These are phyloP conservation scores for Clavariopsis aquatica DNA, from an alignment of 495 filamentous ascomycete genomes.

Conservation along the genomic window DNA sequence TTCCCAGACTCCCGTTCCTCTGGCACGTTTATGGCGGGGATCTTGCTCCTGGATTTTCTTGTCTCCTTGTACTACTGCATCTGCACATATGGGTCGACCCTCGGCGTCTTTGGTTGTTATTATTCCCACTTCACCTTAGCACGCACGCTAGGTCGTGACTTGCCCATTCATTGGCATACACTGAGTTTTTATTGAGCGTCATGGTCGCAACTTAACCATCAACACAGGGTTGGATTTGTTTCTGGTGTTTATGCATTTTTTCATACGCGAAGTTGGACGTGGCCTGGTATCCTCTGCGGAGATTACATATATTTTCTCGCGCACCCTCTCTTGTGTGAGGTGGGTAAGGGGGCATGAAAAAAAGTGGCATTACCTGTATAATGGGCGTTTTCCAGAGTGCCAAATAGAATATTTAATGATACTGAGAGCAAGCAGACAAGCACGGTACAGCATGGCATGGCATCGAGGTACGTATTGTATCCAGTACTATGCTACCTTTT, in stretches of 20 bases:
- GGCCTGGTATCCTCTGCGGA: not conserved
- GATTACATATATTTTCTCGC: not conserved
- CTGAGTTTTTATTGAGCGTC: constrained; percentile 3
- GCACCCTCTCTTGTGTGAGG: not conserved
- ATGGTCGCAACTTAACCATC: constrained; percentile 1
- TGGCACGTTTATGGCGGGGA: constrained; percentile 21
- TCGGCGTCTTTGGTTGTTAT: constrained; percentile 17
- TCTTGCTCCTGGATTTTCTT: constrained; percentile 13
- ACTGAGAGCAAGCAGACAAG: not conserved
- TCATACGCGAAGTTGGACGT: not conserved
- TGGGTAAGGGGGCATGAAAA: not conserved
- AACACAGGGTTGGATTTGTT: not conserved
- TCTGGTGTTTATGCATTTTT: not conserved
- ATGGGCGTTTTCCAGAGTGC: not conserved
- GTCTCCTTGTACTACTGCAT: constrained; percentile 10
- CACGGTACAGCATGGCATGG: no score
- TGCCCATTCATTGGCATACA: constrained; percentile 5
- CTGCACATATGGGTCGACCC: not conserved
- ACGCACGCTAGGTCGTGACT: constrained; percentile 1
- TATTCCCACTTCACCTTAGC: not conserved
- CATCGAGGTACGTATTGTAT: no score
- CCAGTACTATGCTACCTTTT: no score
- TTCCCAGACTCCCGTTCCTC: constrained; percentile 5
- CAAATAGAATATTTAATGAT: constrained; percentile 11
- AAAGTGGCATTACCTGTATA: constrained; percentile 12